Percentiles rank a stretch among this genome's conserved stretches.
Conservation (phyloP, 225 moss, liverwort and hornwort species). For the Bryoerythrophyllum caledonicum region DNA sequence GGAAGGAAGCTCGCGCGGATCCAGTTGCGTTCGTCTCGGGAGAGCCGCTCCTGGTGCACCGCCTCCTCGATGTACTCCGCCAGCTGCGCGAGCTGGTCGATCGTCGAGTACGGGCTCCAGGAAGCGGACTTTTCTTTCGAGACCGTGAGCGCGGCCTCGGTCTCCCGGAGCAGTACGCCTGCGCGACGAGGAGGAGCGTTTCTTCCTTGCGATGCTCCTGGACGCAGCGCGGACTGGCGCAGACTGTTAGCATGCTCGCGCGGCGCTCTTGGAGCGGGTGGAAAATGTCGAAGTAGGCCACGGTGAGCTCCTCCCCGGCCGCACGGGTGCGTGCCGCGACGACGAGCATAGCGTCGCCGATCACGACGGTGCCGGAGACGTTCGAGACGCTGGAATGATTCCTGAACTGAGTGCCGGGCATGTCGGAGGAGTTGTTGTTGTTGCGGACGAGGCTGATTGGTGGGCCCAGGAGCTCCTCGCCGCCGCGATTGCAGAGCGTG, state of each 20-base stretch:
- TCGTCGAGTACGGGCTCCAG: conserved; percentile 10
- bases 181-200: conserved; percentile 26
- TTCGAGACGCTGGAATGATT: conserved; percentile 65
- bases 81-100: conserved; percentile 39
- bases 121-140: not conserved
- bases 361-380: conserved; percentile 28
- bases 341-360: conserved; percentile 53
- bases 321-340: conserved; percentile 39
- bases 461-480: conserved; percentile 30
- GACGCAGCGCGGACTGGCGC: conserved; percentile 37
- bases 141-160: conserved; percentile 16
- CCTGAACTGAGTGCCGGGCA: conserved; percentile 12
- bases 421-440: not conserved
- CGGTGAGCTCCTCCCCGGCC: conserved; percentile 42
- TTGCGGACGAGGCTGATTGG: conserved; percentile 23
- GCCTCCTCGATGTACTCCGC: conserved; percentile 32
- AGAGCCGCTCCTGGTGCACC: conserved; percentile 13
- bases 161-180: conserved; percentile 28
- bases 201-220: conserved; percentile 35
- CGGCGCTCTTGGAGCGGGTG: conserved; percentile 35
- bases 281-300: conserved; percentile 63
- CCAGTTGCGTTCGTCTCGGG: conserved; percentile 29
- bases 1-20: conserved; percentile 40
- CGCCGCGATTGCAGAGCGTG: conserved; percentile 13
- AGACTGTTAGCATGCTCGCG: conserved; percentile 44